Base-by-base conservation (phyloP, 2,329 filamentous ascomycete species). In the Xylariaceae sp. region DNA sequence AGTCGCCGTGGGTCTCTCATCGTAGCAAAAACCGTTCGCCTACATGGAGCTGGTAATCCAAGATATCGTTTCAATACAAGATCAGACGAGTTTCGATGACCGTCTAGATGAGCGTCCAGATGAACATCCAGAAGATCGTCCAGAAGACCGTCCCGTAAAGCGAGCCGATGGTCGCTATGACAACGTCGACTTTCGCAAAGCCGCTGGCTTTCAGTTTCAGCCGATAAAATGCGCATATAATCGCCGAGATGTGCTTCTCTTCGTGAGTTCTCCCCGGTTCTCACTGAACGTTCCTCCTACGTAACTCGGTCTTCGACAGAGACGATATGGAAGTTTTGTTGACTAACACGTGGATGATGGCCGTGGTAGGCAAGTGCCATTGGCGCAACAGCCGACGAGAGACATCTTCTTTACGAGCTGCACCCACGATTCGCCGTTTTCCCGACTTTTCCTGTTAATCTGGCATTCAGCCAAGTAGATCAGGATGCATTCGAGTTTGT, bases 361-460 rank as follows among this genome's bases (percentile, higher is more conserved):
- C 34, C 17, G 7, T 18, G 9, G 34, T 34, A 74, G 73, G 73
- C 74, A n/a, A 75, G 73, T 52, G 73, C 75, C 18, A 77, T 77
- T 61, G 73, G 74, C 9, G 68, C 66, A 37, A 69, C 72, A 55
- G 70, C 71, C 23, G 71, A 76, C 52, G 76, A 78, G 59, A 69
- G 73, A 4, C 77, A 79, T 60, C 76, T 78, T 59, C 69, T 75
- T 17, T 77, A 78, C 64, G 77, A 80, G 55, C 70, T 76, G 1
- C 72, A 79, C 42, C 75, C 76, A 4, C 68, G 71, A 17, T 79
- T 79, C 51, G 73, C 76, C 13, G 70, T 69, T 5, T 79, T 79
- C 61, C 77, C 77, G n/a, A 79, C 77, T 0, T 79, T 78, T 58
- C 74, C 77, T 34, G 74, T 77, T 64, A 77, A 77, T 57, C 71